phyloP scores from a whole-genome alignment of 2,329 filamentous ascomycete genomes.

The Leptosphaerulina australis region DNA sequence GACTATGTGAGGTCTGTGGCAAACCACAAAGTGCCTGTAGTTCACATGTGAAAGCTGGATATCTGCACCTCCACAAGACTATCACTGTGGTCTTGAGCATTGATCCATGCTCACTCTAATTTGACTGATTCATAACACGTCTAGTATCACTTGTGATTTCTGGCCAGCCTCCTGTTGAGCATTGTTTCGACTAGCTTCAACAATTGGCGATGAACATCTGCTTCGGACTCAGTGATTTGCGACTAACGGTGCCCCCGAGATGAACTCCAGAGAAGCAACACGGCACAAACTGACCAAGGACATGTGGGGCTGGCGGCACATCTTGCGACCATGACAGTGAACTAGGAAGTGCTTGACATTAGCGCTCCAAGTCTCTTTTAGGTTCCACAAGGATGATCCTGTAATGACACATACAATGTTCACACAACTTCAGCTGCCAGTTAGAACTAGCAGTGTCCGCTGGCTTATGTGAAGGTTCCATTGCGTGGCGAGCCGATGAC shows the following conservation, averaged over 20 bases:
- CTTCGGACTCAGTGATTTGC: neutral
- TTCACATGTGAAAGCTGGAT: too few species aligned
- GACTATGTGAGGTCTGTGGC: too few species aligned
- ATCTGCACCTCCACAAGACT: neutral
- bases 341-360: neutral
- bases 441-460: too few species aligned
- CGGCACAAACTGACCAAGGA: neutral
- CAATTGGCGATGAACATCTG: neutral
- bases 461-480: too few species aligned
- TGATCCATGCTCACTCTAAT: neutral
- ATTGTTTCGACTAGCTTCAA: neutral
- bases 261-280: neutral
- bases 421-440: too few species aligned
- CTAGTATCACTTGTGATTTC: neutral
- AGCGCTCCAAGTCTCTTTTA: neutral
- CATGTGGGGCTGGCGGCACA: neutral
- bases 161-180: too few species aligned
- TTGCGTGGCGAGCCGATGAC: neutral
- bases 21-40: too few species aligned
- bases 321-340: neutral
- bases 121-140: neutral
- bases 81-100: neutral
- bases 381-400: neutral
- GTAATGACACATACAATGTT: too few species aligned
- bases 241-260: slow-evolving; percentile 4